Base-by-base conservation (phyloP, 371 early-diverging fungal species). In the Mortierella sp. region DNA sequence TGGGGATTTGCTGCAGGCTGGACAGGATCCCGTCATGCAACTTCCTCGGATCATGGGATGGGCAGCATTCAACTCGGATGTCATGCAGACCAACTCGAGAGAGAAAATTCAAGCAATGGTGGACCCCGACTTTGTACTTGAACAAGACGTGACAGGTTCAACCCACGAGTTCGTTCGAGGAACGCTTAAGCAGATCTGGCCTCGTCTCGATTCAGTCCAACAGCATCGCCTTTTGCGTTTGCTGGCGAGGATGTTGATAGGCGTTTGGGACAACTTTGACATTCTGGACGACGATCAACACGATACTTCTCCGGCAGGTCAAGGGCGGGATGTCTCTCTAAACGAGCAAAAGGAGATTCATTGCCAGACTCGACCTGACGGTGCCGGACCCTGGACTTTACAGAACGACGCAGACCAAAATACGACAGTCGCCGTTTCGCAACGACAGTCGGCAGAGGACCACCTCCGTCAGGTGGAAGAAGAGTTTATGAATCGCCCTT, bases 181-280 rank as follows among this genome's bases (percentile, higher is more conserved):
- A 26, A 61, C 57, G 9, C 73, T 81, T 13, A 69, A 55, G 37
- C 64, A 76, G 2, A 37, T 67, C 1, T 82, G 82, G 82, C 51
- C 67, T 1, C 59, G 54, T 9, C 74, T 78, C 26, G 48, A 74
- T 3, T 13, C 24, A 21, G 19, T 21, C 14, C 75, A 78, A 24
- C 73, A 51, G 26, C 24, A 31, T 3, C 54, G 55, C 16, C 55
- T 82, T 16, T 59, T 82, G 73, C 37, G 1, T 13, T 16, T 34
- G 5, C 46, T 82, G 5, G 64, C 69, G 28, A 72, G 69, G 40
- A 31, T 78, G 31, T 40, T 82, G 28, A 31, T 26, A 9, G 26
- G 19, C 21, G 43, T 78, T 28, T 82, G 82, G 82, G 53, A 78
- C 37, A 71, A 75, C 24, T 82, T 82, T 73, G 76, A 82, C 8